Base-by-base conservation (phyloP, 345 rosid species). In the Eucalyptus dawsonii region DNA sequence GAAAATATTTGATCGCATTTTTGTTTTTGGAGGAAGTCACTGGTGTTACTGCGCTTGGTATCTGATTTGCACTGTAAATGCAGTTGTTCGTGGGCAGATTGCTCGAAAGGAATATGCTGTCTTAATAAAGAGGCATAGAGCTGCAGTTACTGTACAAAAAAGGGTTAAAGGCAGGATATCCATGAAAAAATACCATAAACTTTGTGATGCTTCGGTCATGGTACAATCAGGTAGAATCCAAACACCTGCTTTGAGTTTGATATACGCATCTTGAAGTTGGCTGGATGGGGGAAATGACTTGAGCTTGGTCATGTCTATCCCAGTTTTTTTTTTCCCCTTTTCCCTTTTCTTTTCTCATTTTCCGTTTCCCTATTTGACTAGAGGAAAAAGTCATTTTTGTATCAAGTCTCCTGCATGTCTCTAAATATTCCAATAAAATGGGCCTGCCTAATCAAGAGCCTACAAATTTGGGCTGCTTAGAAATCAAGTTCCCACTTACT, bases 31-130 rank as follows among this genome's bases (percentile, higher is more conserved):
- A 80, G 13, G 44, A 27, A 16, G 58, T 25, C 54, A 42, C 42
- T 25, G 11, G 53, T 12, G 54, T 50, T 37, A 65, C 54, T 65
- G 54, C 6, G 5, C 56, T 69, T 29, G 81, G 76, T 88, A 88
- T 85, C 86, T 83, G 51, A 62, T 86, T 87, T 40, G 86, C 76
- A 89, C 25, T 90, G 90, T 89, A 90, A 60, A 87, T 91, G 80
- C 95, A 98, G 99, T 96, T 94, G 91, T 94, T 89, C 96, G 95
- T 62, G 99, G 98, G 87, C 96, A 94, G 92, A 96, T 93, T 88
- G 90, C 89, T 90, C 93, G 99, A 90, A 96, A 94, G 92, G 96
- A 97, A 89, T 97, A 91, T 92, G 91, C 93, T 16, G 92, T 93
- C 93, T 90, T 92, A 91, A 92, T 92, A 60, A 94, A 90, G 91